Evolutionary conservation across 192 early-diverging fungal species (phyloP), one percentile per base, ranked within the genome.

Genomic region (Backusella sp.): DNA sequence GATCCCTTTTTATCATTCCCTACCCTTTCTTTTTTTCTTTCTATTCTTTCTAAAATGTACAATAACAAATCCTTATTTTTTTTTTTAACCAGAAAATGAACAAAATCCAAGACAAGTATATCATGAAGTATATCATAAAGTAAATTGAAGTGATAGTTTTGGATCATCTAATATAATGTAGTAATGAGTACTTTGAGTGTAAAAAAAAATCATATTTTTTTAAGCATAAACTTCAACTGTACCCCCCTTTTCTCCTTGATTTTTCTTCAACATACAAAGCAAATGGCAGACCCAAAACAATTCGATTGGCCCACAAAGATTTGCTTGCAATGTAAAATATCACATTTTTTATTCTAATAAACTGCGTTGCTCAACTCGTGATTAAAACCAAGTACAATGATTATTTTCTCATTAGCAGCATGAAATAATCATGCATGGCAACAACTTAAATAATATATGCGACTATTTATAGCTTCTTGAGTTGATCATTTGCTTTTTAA

Each of bases 21-120:
- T 59, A 6, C 9, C 21, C 23, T 59, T 59, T 59, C n/a, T 53
- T 53, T 53, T 21, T 21, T 53, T 19, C 32, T 49, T 23, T 53
- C 17, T 53, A 53, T 19, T n/a, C 23, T 53, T 53, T 59, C 32
- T 59, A 59, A 59, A 39, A 59, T 59, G 53, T 59, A 59, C 11
- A 59, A 59, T 59, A 59, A 59, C 53, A 59, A 26, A 59, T 59
- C 52, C 23, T 59, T 62, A 28, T 28, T 62, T 62, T 28, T 62
- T 62, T 28, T 59, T 49, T 49, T 49, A n/a, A 49, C 46, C 6
- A 49, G 19, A 49, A 49, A 49, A 49, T 14, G 14, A 5, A 49
- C 17, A 49, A 49, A 1, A n/a, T 4, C 4, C 15, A n/a, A 49
- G 46, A 49, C 42, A 44, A 3, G 12, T 3, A 44, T 44, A 4